Evolutionary conservation across 352 stramenopile species (phyloP), one percentile per base, ranked within the genome.

Genomic region (Saprolegnia diclina): DNA sequence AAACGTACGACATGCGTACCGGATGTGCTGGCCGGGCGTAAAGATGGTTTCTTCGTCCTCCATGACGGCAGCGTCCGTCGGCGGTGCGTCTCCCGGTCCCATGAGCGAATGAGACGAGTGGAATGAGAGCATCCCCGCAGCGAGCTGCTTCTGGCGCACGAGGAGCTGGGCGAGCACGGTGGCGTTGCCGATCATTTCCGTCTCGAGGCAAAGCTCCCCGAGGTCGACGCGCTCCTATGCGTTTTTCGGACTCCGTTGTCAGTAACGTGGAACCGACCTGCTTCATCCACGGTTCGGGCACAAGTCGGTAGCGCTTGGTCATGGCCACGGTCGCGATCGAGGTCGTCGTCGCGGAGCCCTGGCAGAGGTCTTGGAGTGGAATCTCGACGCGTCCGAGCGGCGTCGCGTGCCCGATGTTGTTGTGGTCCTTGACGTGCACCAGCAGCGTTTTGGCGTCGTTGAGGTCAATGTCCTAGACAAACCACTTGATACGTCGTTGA

Each of bases 361-460:
- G 80, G 52, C 80, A 89, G 29, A 91, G 64, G 40, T 89, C 81
- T 13, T 77, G 73, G 16, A 91, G 52, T 5, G 83, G 80, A 55
- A 91, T 84, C 42, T 89, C 76, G 19, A 91, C 77, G 18, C 83
- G 81, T 2, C 83, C 83, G 2, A 91, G 73, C 14, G 83, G 83
- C 5, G 80, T 91, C 44, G 79, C 88, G 21, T 79, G 73, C 2
- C 73, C 74, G 46, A 87, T 71, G 54, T 87, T 86, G 74, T 91
- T 91, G 72, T 88, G 79, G 50, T 90, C 83, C 48, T 91, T 91
- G 1, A 91, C 80, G 45, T 90, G 83, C 59, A 91, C 80, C 11
- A 91, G 35, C 0, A 91, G 65, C 38, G 77, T 78, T 4, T 64
- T 74, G 4, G 83, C 75, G 18, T 84, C 75, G 10, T 61, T 54